Conservation (phyloP, 768 basidiomycete genomes). For the Cyclocybe cylindracea region DNA sequence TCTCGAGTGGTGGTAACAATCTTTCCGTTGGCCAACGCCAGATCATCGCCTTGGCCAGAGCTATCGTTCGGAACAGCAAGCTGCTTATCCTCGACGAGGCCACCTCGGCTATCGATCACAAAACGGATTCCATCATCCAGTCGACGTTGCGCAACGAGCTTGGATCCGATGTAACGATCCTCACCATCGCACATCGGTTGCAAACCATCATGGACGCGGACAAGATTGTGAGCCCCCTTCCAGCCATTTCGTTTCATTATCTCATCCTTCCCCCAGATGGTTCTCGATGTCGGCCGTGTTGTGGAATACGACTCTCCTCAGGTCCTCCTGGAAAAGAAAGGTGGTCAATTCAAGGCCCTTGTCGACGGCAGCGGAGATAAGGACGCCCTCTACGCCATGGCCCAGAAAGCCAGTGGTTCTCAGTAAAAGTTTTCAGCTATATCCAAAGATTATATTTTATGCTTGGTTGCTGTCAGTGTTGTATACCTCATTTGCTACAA, state of each 20-base stretch:
- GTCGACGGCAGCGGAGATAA: slow-evolving; percentile 61
- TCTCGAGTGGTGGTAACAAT: slow-evolving; percentile 63
- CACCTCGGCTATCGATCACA: slow-evolving; percentile 53
- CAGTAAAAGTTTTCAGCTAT: no score
- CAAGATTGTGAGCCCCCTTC: slow-evolving; percentile 39
- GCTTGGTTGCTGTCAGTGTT: no score
- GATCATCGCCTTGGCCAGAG: slow-evolving; percentile 65
- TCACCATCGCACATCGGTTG: slow-evolving; percentile 72
- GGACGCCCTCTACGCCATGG: slow-evolving; percentile 46
- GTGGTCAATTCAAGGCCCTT: slow-evolving; percentile 51
- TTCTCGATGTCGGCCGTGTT: slow-evolving; percentile 45
- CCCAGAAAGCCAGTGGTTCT: slow-evolving; percentile 15
- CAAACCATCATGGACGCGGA: slow-evolving; percentile 71
- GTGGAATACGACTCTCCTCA: slow-evolving; percentile 57
- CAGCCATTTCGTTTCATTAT: background rate
- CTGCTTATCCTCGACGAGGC: slow-evolving; percentile 65
- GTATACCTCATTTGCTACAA: no score
- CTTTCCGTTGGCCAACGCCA: slow-evolving; percentile 80
- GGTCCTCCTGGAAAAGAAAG: slow-evolving; percentile 49
- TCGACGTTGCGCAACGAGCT: slow-evolving; percentile 67
- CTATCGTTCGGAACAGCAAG: slow-evolving; percentile 57
- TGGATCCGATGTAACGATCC: slow-evolving; percentile 55
- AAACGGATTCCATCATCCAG: slow-evolving; percentile 72
- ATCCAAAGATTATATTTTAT: no score
- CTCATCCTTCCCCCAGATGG: slow-evolving; percentile 28